Base-by-base conservation (phyloP, 495 filamentous ascomycete species). In the Neohortaea acidophila region DNA sequence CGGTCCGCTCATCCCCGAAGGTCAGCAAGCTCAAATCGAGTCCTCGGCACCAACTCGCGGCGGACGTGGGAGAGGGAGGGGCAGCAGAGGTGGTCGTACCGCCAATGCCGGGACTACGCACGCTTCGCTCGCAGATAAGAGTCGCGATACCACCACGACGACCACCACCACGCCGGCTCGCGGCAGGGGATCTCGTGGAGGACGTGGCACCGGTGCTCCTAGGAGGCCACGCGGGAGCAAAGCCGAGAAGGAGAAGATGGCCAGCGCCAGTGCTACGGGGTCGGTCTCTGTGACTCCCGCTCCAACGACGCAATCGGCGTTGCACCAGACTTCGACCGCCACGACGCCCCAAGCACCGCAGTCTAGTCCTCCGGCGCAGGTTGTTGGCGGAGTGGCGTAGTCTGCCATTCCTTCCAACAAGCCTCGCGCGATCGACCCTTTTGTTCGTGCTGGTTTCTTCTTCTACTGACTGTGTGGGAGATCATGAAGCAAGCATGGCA, bases 171-270 rank as follows among this genome's bases (percentile, higher is more conserved):
- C 53, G 22, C 46, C 66, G 27, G 64, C 63, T 11, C 47, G 66
- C 5, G 51, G 61, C 33, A 62, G 82, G 23, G 77, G 79, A 33
- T 78, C 81, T 3, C 73, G 81, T 2, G 80, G 82, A 1, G 81
- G 80, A 11, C 67, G 84, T 20, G 85, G 84, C 27, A 82, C 83
- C 17, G 58, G 61, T n/a, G 78, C 75, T 2, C 71, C 75, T 20
- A 66, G 87, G 41, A 91, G 89, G 48, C 77, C 81, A 11, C 69
- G 87, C 10, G 72, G 79, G 39, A 80, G 77, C 21, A 94, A 93
- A 58, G 74, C 80, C 21, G 75, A 73, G 33, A 65, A 72, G 11
- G 64, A 65, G 26, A 56, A 61, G 14, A 70, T 78, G 48, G 77
- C n/a, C n/a, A n/a, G n/a, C n/a, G n/a, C n/a, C n/a, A n/a, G n/a